Evolutionary conservation across 1,284 basidiomycete genomes (phyloP).

Genomic region (Volvariella volvacea): DNA sequence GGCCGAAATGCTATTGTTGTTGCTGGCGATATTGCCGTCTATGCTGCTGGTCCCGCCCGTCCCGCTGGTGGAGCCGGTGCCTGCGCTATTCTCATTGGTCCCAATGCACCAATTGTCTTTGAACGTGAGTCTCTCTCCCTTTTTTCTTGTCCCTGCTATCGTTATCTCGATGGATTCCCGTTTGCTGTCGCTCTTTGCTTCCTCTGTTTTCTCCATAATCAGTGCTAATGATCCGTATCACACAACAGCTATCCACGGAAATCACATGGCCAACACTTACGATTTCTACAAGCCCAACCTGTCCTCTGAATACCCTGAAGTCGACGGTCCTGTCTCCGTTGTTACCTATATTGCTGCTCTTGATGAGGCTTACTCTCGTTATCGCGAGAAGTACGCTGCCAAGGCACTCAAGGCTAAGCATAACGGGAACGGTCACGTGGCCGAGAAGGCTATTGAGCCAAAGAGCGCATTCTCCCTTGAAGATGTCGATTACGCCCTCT

Average conservation of each 20-base stretch:
- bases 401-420: constrained; percentile 45
- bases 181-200: too few relatives aligned
- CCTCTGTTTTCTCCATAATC: constrained; percentile 4
- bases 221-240: not conserved
- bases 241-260: constrained; percentile 86
- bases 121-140: constrained; percentile 68
- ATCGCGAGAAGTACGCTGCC: constrained; percentile 78
- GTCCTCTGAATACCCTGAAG: constrained; percentile 91
- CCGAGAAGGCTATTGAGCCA: constrained; percentile 16
- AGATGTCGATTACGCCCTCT: constrained; percentile 84
- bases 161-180: too few relatives aligned
- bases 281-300: constrained; percentile 98
- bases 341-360: constrained; percentile 93
- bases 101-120: constrained; percentile 89
- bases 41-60: constrained; percentile 92
- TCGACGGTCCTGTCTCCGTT: constrained; percentile 96
- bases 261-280: constrained; percentile 96
- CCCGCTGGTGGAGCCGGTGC: constrained; percentile 98
- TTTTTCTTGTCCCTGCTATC: constrained; percentile 5
- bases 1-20: constrained; percentile 98
- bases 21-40: constrained; percentile 96
- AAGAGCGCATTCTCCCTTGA: constrained; percentile 60
- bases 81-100: constrained; percentile 92
- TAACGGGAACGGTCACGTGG: constrained; percentile 25
- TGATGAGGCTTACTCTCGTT: constrained; percentile 85